phyloP scores from a whole-genome alignment of 495 filamentous ascomycete genomes.

The Trichoderma virens region DNA sequence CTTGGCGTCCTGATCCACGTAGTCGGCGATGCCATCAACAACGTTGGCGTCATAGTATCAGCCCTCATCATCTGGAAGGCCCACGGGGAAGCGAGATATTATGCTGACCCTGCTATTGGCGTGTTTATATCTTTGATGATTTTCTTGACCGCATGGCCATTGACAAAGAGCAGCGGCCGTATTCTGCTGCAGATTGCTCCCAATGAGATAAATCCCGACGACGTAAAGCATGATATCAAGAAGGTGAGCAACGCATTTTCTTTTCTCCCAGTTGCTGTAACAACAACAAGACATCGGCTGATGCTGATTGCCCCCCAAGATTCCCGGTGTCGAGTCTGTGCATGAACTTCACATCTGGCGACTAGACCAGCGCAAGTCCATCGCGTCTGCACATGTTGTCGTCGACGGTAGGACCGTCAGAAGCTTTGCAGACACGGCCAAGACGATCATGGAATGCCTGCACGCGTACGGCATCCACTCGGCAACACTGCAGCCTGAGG shows the following conservation, averaged over 20 bases:
- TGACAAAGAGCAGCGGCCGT: conserved; percentile 79
- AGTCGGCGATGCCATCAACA: conserved; percentile 84
- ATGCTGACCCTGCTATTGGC: conserved; percentile 79
- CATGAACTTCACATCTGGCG: conserved; percentile 96
- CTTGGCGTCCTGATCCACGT: conserved; percentile 87
- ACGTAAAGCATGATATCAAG: conserved; percentile 83
- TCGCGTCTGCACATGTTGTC: conserved; percentile 80
- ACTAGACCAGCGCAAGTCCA: conserved; percentile 77
- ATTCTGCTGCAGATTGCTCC: conserved; percentile 88
- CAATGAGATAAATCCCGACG: conserved; percentile 63
- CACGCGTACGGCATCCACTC: conserved; percentile 93
- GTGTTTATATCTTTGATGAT: conserved; percentile 85
- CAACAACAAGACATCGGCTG: not conserved
- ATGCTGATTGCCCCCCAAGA: conserved; percentile 23
- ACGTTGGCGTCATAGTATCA: conserved; percentile 82
- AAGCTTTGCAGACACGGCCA: conserved; percentile 73
- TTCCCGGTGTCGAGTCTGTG: conserved; percentile 71
- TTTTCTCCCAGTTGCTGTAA: not conserved
- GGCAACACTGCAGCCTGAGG: conserved; percentile 83
- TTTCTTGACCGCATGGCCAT: conserved; percentile 72
- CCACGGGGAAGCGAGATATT: conserved; percentile 41
- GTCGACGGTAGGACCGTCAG: conserved; percentile 51
- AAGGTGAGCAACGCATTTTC: conserved; percentile 25
- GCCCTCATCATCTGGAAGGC: conserved; percentile 81
- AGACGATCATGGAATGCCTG: conserved; percentile 68